Evolutionary conservation across 495 filamentous ascomycete genomes (phyloP).

Genomic region (Neurospora sp.): DNA sequence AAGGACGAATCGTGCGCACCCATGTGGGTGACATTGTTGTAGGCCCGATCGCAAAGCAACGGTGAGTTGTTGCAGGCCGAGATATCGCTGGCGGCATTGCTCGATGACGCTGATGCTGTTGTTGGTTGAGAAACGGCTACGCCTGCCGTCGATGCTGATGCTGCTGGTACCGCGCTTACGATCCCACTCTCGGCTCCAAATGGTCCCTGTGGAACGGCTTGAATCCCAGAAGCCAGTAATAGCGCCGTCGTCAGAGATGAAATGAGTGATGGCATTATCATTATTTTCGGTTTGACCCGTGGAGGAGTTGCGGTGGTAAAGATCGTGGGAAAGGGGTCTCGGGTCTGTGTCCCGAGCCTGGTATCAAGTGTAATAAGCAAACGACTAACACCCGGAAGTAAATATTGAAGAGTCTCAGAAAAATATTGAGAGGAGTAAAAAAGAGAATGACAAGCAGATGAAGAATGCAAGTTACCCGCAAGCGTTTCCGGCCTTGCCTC

Average conservation of each 20-base stretch:
- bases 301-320: neutral
- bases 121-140: neutral
- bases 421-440: neutral
- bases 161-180: neutral
- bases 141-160: neutral
- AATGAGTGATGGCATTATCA: constrained; percentile 19
- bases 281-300: constrained; percentile 3
- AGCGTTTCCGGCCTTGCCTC: neutral
- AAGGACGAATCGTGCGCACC: constrained; percentile 64
- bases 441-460: neutral
- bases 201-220: constrained; percentile 15
- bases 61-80: constrained; percentile 58
- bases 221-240: constrained; percentile 15
- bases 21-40: constrained; percentile 57
- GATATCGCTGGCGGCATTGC: constrained; percentile 5
- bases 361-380: neutral
- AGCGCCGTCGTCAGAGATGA: constrained; percentile 11
- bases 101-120: constrained; percentile 8
- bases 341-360: neutral
- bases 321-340: neutral
- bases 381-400: neutral
- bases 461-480: neutral
- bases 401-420: neutral
- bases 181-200: neutral
- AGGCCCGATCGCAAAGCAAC: constrained; percentile 48